Evolutionary conservation across 2,329 filamentous ascomycete species (phyloP).

Genomic region (Aspergillus tamarii): DNA sequence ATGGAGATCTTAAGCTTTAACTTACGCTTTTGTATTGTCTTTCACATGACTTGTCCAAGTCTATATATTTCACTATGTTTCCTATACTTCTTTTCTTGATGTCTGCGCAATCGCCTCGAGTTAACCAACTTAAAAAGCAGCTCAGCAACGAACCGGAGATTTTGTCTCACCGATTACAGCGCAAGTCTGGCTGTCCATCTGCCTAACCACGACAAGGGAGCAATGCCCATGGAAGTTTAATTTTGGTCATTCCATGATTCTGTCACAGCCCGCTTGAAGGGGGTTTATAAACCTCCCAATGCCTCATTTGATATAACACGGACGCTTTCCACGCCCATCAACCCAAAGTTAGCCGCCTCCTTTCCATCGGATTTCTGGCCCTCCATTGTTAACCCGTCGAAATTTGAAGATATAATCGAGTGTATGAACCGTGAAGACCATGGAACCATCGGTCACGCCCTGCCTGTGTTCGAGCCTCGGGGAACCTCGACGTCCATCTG

Average conservation of each 20-base stretch:
- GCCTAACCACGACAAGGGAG: neutral
- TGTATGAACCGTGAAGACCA: neutral
- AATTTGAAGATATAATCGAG: neutral
- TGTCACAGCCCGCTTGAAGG: neutral
- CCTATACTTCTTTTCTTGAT: neutral
- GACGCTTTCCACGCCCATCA: neutral
- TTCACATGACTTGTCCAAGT: neutral
- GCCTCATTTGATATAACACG: neutral
- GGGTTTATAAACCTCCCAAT: neutral
- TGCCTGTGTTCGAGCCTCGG: neutral
- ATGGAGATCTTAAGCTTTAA: conserved; percentile 2
- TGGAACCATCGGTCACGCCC: neutral
- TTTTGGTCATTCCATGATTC: neutral
- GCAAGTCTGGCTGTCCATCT: neutral
- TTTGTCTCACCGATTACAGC: neutral
- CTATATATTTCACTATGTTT: neutral
- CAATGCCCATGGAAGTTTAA: neutral
- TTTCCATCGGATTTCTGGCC: neutral
- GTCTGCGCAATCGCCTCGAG: neutral
- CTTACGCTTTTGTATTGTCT: neutral
- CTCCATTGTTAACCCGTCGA: neutral
- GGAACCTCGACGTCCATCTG: neutral
- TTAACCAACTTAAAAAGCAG: neutral
- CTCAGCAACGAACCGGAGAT: conserved; percentile 9
- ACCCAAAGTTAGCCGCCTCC: neutral